Conservation (phyloP, 306 rosid genomes). For the Carpinus viminea region DNA sequence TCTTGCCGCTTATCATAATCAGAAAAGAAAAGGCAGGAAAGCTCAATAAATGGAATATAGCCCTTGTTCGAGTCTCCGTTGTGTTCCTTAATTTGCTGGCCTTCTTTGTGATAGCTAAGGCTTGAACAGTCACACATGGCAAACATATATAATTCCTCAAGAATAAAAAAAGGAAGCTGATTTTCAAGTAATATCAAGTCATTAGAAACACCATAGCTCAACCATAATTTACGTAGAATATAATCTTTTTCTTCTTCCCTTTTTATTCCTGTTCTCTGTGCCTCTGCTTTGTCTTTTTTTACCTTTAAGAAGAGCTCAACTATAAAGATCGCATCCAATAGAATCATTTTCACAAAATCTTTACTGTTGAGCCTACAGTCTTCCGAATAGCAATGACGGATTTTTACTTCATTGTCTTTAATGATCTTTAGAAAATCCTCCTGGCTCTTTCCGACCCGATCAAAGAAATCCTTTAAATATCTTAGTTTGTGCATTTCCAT, state of each 20-base stretch:
- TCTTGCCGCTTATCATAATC: no score
- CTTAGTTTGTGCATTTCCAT: background rate
- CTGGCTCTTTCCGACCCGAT: background rate
- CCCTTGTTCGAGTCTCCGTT: no score
- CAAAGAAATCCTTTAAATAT: background rate
- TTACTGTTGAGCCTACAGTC: rapidly evolving
- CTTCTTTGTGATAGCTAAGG: no score
- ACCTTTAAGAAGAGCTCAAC: conserved; percentile 22
- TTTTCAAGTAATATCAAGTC: conserved; percentile 37
- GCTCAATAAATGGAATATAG: no score
- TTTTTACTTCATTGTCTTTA: background rate
- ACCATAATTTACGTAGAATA: conserved; percentile 38
- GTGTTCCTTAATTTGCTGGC: no score
- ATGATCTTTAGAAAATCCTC: background rate
- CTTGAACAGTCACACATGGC: rapidly evolving
- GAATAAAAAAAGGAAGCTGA: conserved; percentile 32
- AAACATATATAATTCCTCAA: background rate
- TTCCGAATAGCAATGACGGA: background rate
- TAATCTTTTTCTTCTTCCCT: no score
- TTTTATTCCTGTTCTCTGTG: no score
- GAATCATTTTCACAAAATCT: background rate
- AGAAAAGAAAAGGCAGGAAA: no score
- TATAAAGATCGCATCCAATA: conserved; percentile 29
- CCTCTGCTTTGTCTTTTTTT: no score
- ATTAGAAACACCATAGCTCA: conserved; percentile 19